Base-by-base conservation (phyloP, 164 flowering plant genomes). In the Euptelea pleiosperma region DNA sequence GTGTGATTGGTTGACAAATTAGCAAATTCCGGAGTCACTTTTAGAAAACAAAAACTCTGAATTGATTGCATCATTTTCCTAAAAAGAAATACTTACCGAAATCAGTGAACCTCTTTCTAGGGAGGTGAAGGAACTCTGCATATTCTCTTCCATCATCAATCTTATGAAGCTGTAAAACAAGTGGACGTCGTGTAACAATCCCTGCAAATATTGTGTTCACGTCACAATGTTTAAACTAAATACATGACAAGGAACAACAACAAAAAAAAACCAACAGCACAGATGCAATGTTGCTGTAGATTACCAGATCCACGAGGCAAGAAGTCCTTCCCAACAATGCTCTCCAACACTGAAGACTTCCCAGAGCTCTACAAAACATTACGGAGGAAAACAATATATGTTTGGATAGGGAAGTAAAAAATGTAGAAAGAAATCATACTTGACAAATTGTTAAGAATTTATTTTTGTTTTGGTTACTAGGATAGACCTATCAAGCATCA, bases 141-240 rank as follows among this genome's bases (percentile, higher is more conserved):
- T 89, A 89, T 68, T 92, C 98, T 66, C 83, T 75, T 28, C 91
- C 91, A 57, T 85, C 91, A 2, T 83, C 89, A 55, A 76, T 73
- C 73, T 82, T 88, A 69, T 89, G 93, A 50, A 89, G 93, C 73
- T 92, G 98, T 61, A 92, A 69, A 16, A 87, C 96, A 63, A 92
- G 90, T 10, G 98, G 98, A 10, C 96, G 84, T 34, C 98, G 66
- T 22, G 96, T 92, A 42, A 92, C 96, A 68, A 92, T 92, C 10
- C 96, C 98, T 91, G 78, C 64, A 79, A 9, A 49, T 8, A 47
- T 18, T 15, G 15, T 48, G 47, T 25, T 11, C 14, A 10, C 59
- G 45, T 45, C 2, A 53, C 37, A 44, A 6, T 26, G 35, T 31
- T 33, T 10, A 36, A 49, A 24, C 8, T 1, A 60, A 50, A 2